These are phyloP conservation scores for Sparassis latifolia DNA, from an alignment of 1,284 basidiomycete genomes.

Conservation along the genomic window DNA sequence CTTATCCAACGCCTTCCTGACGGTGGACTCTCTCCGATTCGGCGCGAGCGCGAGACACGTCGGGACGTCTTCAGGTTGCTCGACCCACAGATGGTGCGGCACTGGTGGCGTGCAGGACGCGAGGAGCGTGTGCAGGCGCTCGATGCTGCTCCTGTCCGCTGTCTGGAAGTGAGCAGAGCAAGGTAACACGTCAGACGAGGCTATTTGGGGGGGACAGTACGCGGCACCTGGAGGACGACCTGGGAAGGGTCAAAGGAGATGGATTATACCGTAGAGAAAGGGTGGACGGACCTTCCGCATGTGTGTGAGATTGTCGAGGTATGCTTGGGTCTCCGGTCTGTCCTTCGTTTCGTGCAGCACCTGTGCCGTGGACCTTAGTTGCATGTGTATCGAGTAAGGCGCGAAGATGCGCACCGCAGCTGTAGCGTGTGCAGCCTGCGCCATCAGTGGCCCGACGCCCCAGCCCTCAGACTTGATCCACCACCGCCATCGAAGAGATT, in stretches of 20 bases:
- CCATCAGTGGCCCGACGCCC: slow-evolving; percentile 51
- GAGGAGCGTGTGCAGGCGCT: slow-evolving; percentile 30
- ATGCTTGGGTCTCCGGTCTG: slow-evolving; percentile 32
- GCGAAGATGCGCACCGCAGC: slow-evolving; percentile 29
- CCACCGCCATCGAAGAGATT: neutral
- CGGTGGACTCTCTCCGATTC: slow-evolving; percentile 34
- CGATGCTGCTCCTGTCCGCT: slow-evolving; percentile 27
- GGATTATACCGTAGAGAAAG: neutral
- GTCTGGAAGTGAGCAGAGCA: slow-evolving; percentile 21
- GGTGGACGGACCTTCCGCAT: slow-evolving; percentile 32
- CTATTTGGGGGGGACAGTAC: too few species aligned
- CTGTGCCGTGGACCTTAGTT: slow-evolving; percentile 10
- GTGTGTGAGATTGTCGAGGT: slow-evolving; percentile 32
- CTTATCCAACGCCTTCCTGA: slow-evolving; percentile 39
- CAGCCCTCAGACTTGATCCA: slow-evolving; percentile 34
- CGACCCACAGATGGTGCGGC: slow-evolving; percentile 44
- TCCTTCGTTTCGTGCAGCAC: slow-evolving; percentile 36
- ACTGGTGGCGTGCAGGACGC: slow-evolving; percentile 23
- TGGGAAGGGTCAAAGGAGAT: neutral
- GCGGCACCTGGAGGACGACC: too few species aligned
- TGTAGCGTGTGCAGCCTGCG: slow-evolving; percentile 47
- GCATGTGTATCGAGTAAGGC: neutral
- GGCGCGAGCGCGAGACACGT: slow-evolving; percentile 50
- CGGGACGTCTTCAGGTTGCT: slow-evolving; percentile 45
- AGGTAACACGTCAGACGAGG: too few species aligned